Conservation (phyloP, 352 stramenopile species). For the Phytophthora tubulina region DNA sequence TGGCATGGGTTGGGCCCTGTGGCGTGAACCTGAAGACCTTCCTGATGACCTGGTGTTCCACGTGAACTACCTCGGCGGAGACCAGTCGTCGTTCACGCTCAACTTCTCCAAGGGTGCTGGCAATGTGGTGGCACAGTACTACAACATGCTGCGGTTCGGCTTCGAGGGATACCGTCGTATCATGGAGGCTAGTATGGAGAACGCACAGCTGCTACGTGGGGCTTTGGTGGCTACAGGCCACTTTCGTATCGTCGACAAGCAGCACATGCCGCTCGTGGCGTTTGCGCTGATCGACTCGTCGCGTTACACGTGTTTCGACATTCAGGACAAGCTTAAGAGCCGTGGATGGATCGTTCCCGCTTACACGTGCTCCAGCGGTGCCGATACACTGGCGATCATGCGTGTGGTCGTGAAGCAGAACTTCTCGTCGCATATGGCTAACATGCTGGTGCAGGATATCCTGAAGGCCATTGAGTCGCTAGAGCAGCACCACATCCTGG, state of each 20-base stretch:
- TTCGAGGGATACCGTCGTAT: conserved; percentile 91
- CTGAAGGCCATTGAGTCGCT: conserved; percentile 84
- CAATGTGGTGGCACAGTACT: conserved; percentile 93
- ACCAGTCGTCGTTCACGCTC: conserved; percentile 93
- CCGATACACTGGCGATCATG: conserved; percentile 90
- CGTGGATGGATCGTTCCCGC: conserved; percentile 92
- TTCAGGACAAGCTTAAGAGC: conserved; percentile 90
- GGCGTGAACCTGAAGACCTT: conserved; percentile 83
- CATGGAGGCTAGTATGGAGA: conserved; percentile 92
- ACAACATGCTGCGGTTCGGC: conserved; percentile 94
- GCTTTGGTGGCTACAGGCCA: conserved; percentile 82
- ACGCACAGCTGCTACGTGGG: conserved; percentile 80
- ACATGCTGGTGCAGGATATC: conserved; percentile 91
- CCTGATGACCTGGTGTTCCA: conserved; percentile 92
- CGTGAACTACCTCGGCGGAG: conserved; percentile 93
- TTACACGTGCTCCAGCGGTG: conserved; percentile 88
- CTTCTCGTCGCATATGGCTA: conserved; percentile 88
- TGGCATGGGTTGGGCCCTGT: conserved; percentile 94
- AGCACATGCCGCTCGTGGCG: conserved; percentile 92
- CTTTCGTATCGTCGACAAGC: conserved; percentile 91
- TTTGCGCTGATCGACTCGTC: conserved; percentile 86
- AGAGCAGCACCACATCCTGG: conserved; percentile 80
- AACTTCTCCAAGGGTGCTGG: conserved; percentile 94
- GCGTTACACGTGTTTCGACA: conserved; percentile 90
- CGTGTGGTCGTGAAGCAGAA: conserved; percentile 93